These are phyloP conservation scores for Coemansia pectinata DNA, from an alignment of 192 early-diverging fungal genomes.

Conservation along the genomic window DNA sequence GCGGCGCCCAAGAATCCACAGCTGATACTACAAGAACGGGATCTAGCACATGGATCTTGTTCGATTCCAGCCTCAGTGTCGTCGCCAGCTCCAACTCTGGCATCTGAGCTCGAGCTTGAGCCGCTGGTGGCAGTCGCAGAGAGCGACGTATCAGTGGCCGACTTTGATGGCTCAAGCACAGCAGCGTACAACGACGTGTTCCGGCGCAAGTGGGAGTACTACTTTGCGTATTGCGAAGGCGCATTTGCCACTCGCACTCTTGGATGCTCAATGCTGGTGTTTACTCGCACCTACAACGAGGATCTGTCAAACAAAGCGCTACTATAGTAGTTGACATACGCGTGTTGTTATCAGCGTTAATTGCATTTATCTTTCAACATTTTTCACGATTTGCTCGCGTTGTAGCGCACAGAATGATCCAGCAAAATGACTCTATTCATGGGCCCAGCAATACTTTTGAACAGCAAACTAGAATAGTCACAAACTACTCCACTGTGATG, in stretches of 20 bases:
- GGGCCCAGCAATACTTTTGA: background rate
- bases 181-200: slow-evolving; percentile 62
- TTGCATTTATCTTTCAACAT: background rate
- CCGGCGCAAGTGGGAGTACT: slow-evolving; percentile 75
- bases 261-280: slow-evolving; percentile 61
- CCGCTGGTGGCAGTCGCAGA: background rate
- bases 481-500: background rate
- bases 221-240: slow-evolving; percentile 81
- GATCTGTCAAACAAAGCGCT: slow-evolving; percentile 6
- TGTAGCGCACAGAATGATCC: background rate
- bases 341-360: background rate
- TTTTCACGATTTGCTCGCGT: background rate
- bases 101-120: background rate
- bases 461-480: background rate
- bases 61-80: background rate
- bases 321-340: background rate
- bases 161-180: background rate
- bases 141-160: background rate
- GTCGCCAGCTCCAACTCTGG: background rate
- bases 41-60: background rate
- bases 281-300: slow-evolving; percentile 55
- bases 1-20: slow-evolving; percentile 24
- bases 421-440: background rate
- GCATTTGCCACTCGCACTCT: slow-evolving; percentile 71
- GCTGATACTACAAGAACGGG: slow-evolving; percentile 28